Base-by-base conservation (phyloP, 768 basidiomycete species). In the Tylopilus subfusipes region DNA sequence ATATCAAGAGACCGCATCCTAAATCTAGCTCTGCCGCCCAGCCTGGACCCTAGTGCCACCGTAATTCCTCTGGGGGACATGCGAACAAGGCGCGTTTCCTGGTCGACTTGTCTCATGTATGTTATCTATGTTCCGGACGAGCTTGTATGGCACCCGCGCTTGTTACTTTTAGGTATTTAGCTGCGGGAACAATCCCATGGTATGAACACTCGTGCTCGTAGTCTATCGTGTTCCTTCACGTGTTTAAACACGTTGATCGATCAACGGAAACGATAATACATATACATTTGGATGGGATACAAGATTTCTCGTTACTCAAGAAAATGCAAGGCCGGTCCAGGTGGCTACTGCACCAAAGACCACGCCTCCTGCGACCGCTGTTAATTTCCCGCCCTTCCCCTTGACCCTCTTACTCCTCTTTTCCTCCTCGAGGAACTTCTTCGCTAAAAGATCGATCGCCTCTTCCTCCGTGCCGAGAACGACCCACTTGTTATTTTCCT, bases 301-400 rank as follows among this genome's bases (percentile, higher is more conserved):
- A 27, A 16, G 48, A 50, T 45, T 42, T 31, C 21, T 25, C 29
- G 21, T 39, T 46, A 25, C 42, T 78, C 57, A 81, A 60, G 68
- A 78, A 75, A 73, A 72, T 30, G 84, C 84, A 49, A 85, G 73
- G 16, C 82, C 81, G 19, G 80, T 80, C 74, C 77, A 83, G 46
- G 82, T 75, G 39, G 82, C 82, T 8, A 83, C 80, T 38, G 80
- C 83, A 38, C 84, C 84, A 19, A 84, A 76, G 18, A 84, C 73
- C n/a, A 77, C 81, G 43, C 79, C 82, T 18, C 81, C 78, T 55
- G 82, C 82, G 47, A 75, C 78, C 42, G 76, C 76, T 44, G 70
- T 74, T 68, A 70, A 55, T 79, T 66, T 52, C 58, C 70, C 56
- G 9, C 53, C 58, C 2, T 44, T 58, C 14, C 58, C 52, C 59